Percentiles rank a stretch among this genome's conserved stretches.
phyloP scores from a whole-genome alignment of 305 asterid species.

The Ilex paraguariensis region DNA sequence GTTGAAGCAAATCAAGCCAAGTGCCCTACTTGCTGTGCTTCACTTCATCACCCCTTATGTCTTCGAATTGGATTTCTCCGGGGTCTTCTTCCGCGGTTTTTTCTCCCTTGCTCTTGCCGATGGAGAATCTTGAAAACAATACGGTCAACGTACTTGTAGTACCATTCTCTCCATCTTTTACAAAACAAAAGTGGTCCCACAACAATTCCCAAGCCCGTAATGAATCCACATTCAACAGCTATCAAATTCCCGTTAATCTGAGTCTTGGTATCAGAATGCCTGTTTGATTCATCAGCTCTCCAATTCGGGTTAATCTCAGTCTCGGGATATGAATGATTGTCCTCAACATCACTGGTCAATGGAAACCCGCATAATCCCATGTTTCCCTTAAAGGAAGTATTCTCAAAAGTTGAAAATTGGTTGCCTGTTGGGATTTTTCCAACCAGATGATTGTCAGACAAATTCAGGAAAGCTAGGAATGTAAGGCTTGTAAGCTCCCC shows the following conservation, averaged over 20 bases:
- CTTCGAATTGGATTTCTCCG: too few species aligned
- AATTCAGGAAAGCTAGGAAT: slow-evolving; percentile 40
- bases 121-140: slow-evolving; percentile 4
- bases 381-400: slow-evolving; percentile 33
- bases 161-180: not conserved
- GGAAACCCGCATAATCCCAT: slow-evolving; percentile 34
- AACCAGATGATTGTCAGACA: slow-evolving; percentile 34
- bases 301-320: too few species aligned
- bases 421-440: slow-evolving; percentile 39
- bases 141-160: not conserved
- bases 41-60: too few species aligned
- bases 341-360: slow-evolving; percentile 6
- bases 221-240: slow-evolving; percentile 12
- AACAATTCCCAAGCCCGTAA: slow-evolving; percentile 2
- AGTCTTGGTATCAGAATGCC: not conserved
- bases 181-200: not conserved
- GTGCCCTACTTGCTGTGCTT: too few species aligned
- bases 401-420: slow-evolving; percentile 35
- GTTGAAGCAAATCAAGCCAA: too few species aligned
- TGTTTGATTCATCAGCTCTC: not conserved
- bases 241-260: not conserved
- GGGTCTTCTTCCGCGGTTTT: too few species aligned
- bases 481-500: slow-evolving; percentile 25
- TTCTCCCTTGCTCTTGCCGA: not conserved
- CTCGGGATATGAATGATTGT: too few species aligned